phyloP scores from a whole-genome alignment of 2,329 filamentous ascomycete species.

The Neophaeococcomyces mojaviensis region DNA sequence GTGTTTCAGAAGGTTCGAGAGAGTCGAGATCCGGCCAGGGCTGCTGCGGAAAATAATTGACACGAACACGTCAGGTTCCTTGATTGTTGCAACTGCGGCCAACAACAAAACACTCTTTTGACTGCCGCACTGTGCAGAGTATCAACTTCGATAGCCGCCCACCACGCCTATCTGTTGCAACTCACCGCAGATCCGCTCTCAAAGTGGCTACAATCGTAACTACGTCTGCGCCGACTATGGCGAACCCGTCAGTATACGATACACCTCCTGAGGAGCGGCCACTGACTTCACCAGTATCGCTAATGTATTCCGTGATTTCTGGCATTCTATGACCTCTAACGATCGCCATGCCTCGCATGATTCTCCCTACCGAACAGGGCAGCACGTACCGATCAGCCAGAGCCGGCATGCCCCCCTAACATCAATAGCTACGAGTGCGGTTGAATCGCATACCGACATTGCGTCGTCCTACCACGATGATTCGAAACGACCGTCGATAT shows the following conservation, averaged over 20 bases:
- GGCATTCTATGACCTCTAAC: slow-evolving; percentile 79
- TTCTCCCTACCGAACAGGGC: slow-evolving; percentile 83
- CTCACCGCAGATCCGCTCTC: slow-evolving; percentile 3
- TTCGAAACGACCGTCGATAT: slow-evolving; percentile 45
- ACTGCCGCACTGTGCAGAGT: no score
- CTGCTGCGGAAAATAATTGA: no score
- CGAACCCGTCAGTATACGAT: slow-evolving; percentile 17
- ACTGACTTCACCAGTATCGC: slow-evolving; percentile 17
- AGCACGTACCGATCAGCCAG: slow-evolving; percentile 80
- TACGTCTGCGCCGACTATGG: slow-evolving; percentile 19
- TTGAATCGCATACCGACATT: slow-evolving; percentile 81
- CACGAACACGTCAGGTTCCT: no score
- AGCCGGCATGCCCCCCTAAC: slow-evolving; percentile 75
- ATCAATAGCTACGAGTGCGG: slow-evolving; percentile 74
- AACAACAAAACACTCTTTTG: no score
- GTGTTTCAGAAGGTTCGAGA: no score
- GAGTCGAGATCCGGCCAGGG: no score
- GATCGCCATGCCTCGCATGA: slow-evolving; percentile 85
- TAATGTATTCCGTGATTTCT: slow-evolving; percentile 73
- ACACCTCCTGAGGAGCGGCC: background rate
- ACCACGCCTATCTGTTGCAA: no score
- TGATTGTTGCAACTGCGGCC: no score
- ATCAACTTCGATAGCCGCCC: no score
- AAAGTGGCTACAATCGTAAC: slow-evolving; percentile 20
- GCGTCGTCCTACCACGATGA: slow-evolving; percentile 73